A percentile compares a stretch with the other conserved stretches of the same genome.
Evolutionary conservation across 179 eudicot species (phyloP).

Genomic region (Silene vulgaris): DNA sequence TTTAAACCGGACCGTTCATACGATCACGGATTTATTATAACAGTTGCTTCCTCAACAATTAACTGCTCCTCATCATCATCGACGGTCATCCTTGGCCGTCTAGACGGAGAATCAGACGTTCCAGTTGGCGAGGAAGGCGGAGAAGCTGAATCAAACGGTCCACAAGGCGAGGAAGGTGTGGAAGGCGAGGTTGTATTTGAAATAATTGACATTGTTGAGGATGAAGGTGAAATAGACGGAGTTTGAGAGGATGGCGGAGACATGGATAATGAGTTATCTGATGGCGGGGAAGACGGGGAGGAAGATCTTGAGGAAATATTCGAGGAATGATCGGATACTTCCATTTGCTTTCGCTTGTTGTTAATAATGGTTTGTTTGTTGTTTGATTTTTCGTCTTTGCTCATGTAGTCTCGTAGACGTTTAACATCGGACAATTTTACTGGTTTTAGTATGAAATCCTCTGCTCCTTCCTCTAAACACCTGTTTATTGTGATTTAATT

Average conservation of each 20-base stretch:
- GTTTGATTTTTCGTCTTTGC: conserved; percentile 38
- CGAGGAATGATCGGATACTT: conserved; percentile 31
- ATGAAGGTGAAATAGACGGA: conserved; percentile 19
- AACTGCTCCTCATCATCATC: conserved; percentile 3
- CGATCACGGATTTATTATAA: conserved; percentile 16
- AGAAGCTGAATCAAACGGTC: conserved; percentile 29
- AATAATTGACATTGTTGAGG: conserved; percentile 1
- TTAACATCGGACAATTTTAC: conserved; percentile 73
- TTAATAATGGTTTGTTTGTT: conserved; percentile 27
- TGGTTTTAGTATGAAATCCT: conserved; percentile 80
- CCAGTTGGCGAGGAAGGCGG: conserved; percentile 26
- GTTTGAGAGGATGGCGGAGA: conserved; percentile 23
- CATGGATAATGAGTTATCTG: conserved; percentile 27
- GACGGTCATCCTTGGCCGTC: conserved; percentile 17
- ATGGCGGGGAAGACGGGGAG: conserved; percentile 27
- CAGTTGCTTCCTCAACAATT: conserved; percentile 13
- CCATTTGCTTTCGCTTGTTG: conserved; percentile 67
- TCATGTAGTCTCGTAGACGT: conserved; percentile 63
- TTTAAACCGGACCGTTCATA: conserved; percentile 5
- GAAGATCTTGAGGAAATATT: conserved; percentile 28
- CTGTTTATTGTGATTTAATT: conserved; percentile 25
- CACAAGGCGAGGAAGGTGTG: conserved; percentile 21
- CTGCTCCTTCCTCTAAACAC: conserved; percentile 94
- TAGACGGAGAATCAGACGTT: conserved; percentile 28
- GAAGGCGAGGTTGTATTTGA: conserved; percentile 16